These are phyloP conservation scores for Suhomyces wounanorum DNA, from an alignment of 1,139 yeast species.

Conservation along the genomic window DNA sequence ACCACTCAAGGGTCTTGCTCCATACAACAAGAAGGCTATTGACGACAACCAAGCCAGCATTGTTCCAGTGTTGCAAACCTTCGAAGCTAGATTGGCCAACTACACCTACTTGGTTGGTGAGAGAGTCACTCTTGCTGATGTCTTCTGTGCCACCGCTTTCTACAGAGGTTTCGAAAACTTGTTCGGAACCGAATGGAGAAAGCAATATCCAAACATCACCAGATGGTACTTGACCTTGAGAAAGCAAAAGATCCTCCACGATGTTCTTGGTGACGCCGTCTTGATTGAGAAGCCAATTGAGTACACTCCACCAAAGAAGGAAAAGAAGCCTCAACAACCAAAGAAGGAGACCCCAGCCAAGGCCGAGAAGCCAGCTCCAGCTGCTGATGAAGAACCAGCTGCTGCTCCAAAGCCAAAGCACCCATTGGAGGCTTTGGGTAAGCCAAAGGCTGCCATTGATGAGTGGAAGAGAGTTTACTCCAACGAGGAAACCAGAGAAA, in stretches of 20 bases:
- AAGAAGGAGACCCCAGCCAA: constrained; percentile 59
- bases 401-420: constrained; percentile 77
- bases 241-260: constrained; percentile 55
- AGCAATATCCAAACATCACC: constrained; percentile 67
- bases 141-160: constrained; percentile 60
- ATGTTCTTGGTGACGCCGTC: constrained; percentile 45
- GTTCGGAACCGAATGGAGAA: constrained; percentile 79
- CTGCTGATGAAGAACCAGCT: constrained; percentile 40
- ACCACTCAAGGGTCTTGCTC: constrained; percentile 38
- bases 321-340: constrained; percentile 50
- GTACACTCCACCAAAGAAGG: constrained; percentile 79
- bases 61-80: constrained; percentile 43
- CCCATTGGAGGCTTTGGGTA: constrained; percentile 85
- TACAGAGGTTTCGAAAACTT: constrained; percentile 66
- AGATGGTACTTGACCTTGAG: constrained; percentile 86
- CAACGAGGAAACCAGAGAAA: constrained; percentile 94
- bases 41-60: constrained; percentile 53
- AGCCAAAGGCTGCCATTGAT: constrained; percentile 71
- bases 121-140: constrained; percentile 83
- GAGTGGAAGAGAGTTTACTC: constrained; percentile 98
- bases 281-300: constrained; percentile 68
- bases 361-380: constrained; percentile 33
- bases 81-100: constrained; percentile 67
- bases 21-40: constrained; percentile 79
- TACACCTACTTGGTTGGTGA: constrained; percentile 92